Evolutionary conservation across 2,329 filamentous ascomycete genomes (phyloP), one percentile per base, ranked within the genome.

Genomic region (Pezicula neosporulosa): DNA sequence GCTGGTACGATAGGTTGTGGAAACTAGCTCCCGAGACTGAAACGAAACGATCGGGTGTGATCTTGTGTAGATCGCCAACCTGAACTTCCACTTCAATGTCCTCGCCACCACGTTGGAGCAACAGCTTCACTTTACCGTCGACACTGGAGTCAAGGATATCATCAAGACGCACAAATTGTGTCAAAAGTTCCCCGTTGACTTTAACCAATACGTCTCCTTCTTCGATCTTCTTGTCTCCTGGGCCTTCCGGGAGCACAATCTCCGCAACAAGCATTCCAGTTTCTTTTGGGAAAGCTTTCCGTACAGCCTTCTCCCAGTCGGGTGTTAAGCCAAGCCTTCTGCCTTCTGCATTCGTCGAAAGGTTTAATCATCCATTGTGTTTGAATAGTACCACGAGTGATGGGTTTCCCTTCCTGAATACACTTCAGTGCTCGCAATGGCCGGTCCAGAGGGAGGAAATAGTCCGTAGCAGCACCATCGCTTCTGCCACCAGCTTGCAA

Each of bases 191-290:
- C 52, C 85, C 91, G 66, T 99, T 97, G 60, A 97, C 89, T 69
- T 96, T 91, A 63, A 97, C 77, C 56, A 99, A 74, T 21, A 99
- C 87, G 69, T 99, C 94, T 43, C 94, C 94, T 69, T 99, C 94
- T 68, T 96, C 87, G 24, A 99, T 81, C 70, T 95, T 93, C 50
- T 79, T 77, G 65, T 96, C 83, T 1, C 88, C 94, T 21, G 94
- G 95, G 0, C 94, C 95, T 61, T 92, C 84, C 0, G 94, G 93
- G 8, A 99, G 80, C 13, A 97, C 85, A 54, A 97, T 96, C 72
- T 99, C 95, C 18, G 92, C 93, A 12, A 97, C 93, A 27, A 99
- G 81, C 90, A 99, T 92, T 65, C 94, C 95, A 21, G 91, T 97
- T 72, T 97, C 94, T 61, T 89, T 87, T 1, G 95, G 94, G 60